Conservation (phyloP, 2,329 filamentous ascomycete genomes). For the Verticillium nonalfalfae region DNA sequence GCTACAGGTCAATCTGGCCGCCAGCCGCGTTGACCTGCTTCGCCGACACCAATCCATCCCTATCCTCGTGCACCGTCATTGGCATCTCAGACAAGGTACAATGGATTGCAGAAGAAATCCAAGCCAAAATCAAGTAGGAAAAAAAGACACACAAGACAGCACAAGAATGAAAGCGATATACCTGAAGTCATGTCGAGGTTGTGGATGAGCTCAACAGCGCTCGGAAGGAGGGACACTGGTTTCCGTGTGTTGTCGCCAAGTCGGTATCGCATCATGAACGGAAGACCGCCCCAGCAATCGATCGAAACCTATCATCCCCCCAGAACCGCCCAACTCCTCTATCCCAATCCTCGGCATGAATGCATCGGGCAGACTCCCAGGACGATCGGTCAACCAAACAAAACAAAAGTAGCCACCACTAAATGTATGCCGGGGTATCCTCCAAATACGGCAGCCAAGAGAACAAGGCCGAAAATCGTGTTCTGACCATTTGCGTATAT, state of each 20-base stretch:
- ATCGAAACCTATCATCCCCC: constrained; percentile 7
- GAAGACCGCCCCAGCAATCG: constrained; percentile 6
- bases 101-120: neutral
- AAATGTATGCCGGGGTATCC: constrained; percentile 27
- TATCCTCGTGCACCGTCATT: neutral
- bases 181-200: neutral
- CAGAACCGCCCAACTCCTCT: constrained; percentile 27
- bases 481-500: neutral
- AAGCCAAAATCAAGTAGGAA: neutral
- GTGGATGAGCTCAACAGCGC: neutral
- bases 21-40: neutral
- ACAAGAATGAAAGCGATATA: neutral
- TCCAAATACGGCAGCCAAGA: constrained; percentile 5
- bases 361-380: constrained; percentile 24
- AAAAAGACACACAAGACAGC: neutral
- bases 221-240: neutral
- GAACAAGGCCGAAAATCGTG: neutral
- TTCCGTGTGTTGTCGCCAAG: neutral
- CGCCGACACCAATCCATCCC: neutral
- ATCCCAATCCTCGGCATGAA: constrained; percentile 24
- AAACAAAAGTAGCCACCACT: constrained; percentile 28
- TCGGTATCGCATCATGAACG: neutral
- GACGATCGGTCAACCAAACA: constrained; percentile 13
- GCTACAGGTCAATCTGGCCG: neutral
- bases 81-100: neutral